Base-by-base conservation (phyloP, 345 rosid genomes). In the Ceriops zippeliana region DNA sequence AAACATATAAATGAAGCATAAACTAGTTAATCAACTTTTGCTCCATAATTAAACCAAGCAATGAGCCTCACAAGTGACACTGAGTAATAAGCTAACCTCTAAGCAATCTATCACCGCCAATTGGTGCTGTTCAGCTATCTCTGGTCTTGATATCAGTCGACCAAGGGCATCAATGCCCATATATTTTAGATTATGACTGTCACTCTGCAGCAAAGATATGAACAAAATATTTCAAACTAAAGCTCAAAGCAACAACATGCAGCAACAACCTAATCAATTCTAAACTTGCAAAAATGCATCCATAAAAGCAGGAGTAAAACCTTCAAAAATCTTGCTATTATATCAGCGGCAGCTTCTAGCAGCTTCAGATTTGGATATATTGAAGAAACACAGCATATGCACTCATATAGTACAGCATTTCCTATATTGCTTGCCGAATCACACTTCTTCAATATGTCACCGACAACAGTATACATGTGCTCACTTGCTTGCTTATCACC, bases 141-240 rank as follows among this genome's bases (percentile, higher is more conserved):
- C 99, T 59, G 98, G 93, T 70, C 87, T 90, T 70, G 84, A 82
- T 79, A 95, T 91, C 83, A 95, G 79, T 70, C 91, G 86, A 54
- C 99, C 93, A 73, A 95, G 90, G 46, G 90, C 97, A 83, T 95
- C 98, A 76, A 95, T 90, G 59, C 98, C 99, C 97, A 95, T 87
- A 71, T 91, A 95, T 80, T 86, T 91, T 67, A 95, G 79, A 85
- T 95, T 95, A 79, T 95, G 96, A 85, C 83, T 87, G 76, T 95
- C 98, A 82, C 97, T 91, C 99, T 95, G 90, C 81, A 69, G 81
- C 76, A 30, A 80, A 70, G 66, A 75, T 49, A 10, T 69, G 38
- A 60, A 15, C 52, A 53, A 69, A 73, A 52, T 56, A 68, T 13
- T 52, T 30, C 53, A 38, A 61, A 49, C 7, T 16, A 52, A 65